phyloP scores from a whole-genome alignment of 2,329 filamentous ascomycete genomes.

The Nannizziopsis arthrosporioides region DNA sequence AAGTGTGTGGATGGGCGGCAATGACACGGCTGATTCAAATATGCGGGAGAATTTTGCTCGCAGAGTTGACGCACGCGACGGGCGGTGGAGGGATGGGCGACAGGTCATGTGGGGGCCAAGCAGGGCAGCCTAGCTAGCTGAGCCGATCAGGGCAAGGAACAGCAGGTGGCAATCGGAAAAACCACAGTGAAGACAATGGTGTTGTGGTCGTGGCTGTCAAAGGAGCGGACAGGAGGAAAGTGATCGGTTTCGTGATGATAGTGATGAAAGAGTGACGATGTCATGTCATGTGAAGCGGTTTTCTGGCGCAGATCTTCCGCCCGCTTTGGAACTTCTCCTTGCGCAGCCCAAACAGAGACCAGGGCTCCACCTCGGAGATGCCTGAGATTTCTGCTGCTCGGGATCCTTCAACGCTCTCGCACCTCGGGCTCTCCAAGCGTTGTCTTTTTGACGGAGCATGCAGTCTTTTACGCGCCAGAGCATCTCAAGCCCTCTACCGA shows the following conservation, averaged over 20 bases:
- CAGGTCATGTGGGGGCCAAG: conserved; percentile 4
- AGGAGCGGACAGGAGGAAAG: neutral
- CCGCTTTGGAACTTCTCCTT: neutral
- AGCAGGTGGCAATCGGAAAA: neutral
- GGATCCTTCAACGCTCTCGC: too few relatives aligned
- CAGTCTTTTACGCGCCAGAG: too few relatives aligned
- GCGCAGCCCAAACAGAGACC: conserved; percentile 2
- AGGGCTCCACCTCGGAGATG: neutral
- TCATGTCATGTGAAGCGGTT: conserved; percentile 8
- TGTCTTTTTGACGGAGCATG: too few relatives aligned
- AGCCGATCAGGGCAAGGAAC: neutral
- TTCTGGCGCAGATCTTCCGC: conserved; percentile 7
- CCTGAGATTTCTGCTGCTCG: neutral
- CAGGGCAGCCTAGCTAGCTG: neutral
- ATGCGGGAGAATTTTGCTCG: conserved; percentile 9
- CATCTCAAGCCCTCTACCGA: too few relatives aligned
- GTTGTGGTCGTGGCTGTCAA: neutral
- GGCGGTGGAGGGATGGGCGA: conserved; percentile 3
- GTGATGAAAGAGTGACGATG: neutral
- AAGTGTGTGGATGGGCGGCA: conserved; percentile 2
- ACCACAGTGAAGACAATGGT: neutral
- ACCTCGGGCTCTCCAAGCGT: too few relatives aligned
- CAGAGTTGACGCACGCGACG: conserved; percentile 8
- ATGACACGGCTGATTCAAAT: neutral
- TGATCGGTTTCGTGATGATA: too few relatives aligned